Evolutionary conservation across 106 monocot species (phyloP).

Genomic region (Allium fistulosum): DNA sequence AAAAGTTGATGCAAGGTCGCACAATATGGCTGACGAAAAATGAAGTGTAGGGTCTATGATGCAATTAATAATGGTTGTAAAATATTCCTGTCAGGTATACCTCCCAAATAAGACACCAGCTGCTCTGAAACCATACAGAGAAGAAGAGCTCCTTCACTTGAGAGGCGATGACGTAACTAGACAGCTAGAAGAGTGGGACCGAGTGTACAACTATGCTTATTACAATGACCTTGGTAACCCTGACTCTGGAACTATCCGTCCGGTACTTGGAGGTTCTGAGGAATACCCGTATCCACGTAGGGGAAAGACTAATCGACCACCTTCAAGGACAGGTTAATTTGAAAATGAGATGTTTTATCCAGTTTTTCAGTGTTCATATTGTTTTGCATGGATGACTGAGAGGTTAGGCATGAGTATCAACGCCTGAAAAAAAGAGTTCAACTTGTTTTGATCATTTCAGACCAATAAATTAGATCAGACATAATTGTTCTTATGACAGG

Average conservation of each 20-base stretch:
- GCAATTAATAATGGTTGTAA: no score
- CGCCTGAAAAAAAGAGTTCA: no score
- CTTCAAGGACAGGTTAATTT: slow-evolving; percentile 22
- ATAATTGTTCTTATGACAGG: no score
- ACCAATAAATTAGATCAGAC: no score
- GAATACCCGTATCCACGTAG: slow-evolving; percentile 72
- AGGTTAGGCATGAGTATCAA: no score
- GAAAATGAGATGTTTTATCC: neutral
- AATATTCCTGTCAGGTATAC: neutral
- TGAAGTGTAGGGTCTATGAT: no score
- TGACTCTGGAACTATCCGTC: slow-evolving; percentile 12
- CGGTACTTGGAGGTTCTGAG: slow-evolving; percentile 39
- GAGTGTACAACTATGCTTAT: slow-evolving; percentile 29
- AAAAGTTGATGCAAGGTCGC: no score
- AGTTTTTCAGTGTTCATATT: neutral
- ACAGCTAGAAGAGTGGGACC: slow-evolving; percentile 9
- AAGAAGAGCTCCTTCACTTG: slow-evolving; percentile 39
- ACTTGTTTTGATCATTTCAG: no score
- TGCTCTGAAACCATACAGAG: slow-evolving; percentile 4
- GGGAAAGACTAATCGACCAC: slow-evolving; percentile 43
- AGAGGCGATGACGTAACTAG: slow-evolving; percentile 13
- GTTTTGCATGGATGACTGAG: no score
- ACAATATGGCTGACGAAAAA: no score
- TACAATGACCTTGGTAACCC: slow-evolving; percentile 79
- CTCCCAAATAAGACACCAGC: neutral